Conservation (phyloP, 495 filamentous ascomycete species). For the Penicillium daleae region DNA sequence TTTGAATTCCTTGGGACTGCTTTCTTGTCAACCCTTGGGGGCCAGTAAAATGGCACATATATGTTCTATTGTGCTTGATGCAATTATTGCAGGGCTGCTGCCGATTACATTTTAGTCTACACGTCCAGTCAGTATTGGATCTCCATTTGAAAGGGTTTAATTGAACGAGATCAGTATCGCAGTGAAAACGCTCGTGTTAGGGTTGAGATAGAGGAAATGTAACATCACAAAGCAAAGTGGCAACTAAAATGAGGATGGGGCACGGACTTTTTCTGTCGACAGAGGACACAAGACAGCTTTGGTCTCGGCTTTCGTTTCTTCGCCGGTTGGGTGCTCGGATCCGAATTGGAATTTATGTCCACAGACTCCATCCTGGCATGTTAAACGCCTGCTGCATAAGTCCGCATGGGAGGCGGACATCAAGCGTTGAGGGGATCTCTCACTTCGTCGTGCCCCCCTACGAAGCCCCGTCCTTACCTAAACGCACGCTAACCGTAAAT, state of each 20-base stretch:
- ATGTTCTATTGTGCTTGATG: slow-evolving; percentile 33
- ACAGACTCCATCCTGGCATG: slow-evolving; percentile 5
- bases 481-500: background rate
- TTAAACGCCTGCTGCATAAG: background rate
- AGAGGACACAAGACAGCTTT: slow-evolving; percentile 23
- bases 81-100: slow-evolving; percentile 47
- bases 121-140: slow-evolving; percentile 6
- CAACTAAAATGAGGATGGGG: background rate
- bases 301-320: slow-evolving; percentile 28
- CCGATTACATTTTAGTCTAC: slow-evolving; percentile 50
- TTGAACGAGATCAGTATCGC: background rate
- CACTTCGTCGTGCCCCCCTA: background rate
- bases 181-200: background rate
- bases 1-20: slow-evolving; percentile 23
- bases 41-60: slow-evolving; percentile 36
- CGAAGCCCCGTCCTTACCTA: too few relatives aligned
- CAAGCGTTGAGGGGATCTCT: background rate
- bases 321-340: slow-evolving; percentile 6
- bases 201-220: background rate
- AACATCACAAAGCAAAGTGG: background rate
- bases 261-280: slow-evolving; percentile 29
- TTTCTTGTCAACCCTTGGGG: slow-evolving; percentile 13
- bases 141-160: background rate
- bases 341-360: background rate
- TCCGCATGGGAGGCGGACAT: slow-evolving; percentile 4